phyloP scores from a whole-genome alignment of 2,329 filamentous ascomycete genomes.

The Cladobotryum protrusum region DNA sequence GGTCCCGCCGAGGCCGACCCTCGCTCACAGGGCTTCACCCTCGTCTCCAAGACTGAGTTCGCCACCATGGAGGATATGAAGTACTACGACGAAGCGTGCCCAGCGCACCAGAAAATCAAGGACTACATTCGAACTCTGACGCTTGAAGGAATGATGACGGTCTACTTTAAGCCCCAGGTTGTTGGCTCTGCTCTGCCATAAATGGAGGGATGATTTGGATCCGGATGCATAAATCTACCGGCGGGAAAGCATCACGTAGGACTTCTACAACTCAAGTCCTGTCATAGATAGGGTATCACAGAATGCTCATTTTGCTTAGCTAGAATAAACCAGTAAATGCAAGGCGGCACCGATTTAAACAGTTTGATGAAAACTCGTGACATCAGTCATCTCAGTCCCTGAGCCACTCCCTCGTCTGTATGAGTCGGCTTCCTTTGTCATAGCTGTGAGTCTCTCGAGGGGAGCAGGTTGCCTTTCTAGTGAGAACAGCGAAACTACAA shows the following conservation, averaged over 20 bases:
- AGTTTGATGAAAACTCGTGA: constrained; percentile 18
- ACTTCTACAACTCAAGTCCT: too few relatives aligned
- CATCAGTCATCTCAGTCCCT: constrained; percentile 30
- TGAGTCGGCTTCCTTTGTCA: constrained; percentile 22
- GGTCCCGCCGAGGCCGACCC: constrained; percentile 50
- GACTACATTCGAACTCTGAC: constrained; percentile 25
- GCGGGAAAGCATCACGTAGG: too few relatives aligned
- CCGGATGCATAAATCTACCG: too few relatives aligned
- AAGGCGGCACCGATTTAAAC: constrained; percentile 9
- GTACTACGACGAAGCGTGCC: constrained; percentile 56
- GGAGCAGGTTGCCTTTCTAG: constrained; percentile 37
- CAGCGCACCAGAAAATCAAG: constrained; percentile 39
- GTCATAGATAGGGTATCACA: too few relatives aligned
- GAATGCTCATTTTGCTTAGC: background rate
- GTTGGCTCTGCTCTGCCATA: constrained; percentile 16
- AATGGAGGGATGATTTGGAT: too few relatives aligned
- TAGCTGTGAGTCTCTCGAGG: constrained; percentile 26
- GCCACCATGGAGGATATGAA: constrained; percentile 60
- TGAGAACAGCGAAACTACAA: constrained; percentile 38
- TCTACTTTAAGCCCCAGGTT: constrained; percentile 34
- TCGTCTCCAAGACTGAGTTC: constrained; percentile 59
- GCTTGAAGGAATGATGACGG: constrained; percentile 33
- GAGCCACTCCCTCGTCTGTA: constrained; percentile 32
- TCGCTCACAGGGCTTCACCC: constrained; percentile 58
- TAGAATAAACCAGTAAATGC: too few relatives aligned